Evolutionary conservation across 2,329 filamentous ascomycete species (phyloP), one percentile per base, ranked within the genome.

Genomic region (Talaromyces piceae): DNA sequence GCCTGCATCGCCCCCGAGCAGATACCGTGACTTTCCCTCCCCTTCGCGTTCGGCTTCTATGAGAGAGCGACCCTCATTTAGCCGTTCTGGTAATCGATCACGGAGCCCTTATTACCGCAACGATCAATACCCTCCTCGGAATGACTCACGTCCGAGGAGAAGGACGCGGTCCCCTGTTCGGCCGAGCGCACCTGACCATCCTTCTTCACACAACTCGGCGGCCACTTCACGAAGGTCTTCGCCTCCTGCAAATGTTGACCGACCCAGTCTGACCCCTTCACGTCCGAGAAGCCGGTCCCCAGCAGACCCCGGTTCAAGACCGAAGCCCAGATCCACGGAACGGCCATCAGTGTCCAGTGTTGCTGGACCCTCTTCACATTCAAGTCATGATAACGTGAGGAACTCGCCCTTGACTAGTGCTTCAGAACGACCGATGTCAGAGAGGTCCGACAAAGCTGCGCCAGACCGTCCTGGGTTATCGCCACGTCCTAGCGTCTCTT

Each of bases 191-290:
- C 75, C 75, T 28, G 74, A 73, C 33, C 73, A 77, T 47, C 71
- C 73, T 39, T 80, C 77, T 20, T 77, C 73, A 20, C 68, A 75
- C 51, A 77, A 75, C 33, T 84, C 82, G 7, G 75, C 68, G 18
- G 66, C 74, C 18, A 81, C 78, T 26, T 84, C 82, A 20, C 76
- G 80, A 51, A 74, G 80, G 45, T 83, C 82, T 7, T 84, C 82
- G 5, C 82, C 82, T 13, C 77, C 72, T 23, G 66, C 77, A 12
- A 78, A 81, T 58, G 73, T 75, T 13, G 82, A 80, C 56, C 51
- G 51, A 6, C 51, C 49, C 9, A 47, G 59, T 37, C 61, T 63
- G 7, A 66, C 67, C 13, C 68, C 70, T 28, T 63, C 67, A 9
- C 71, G 69, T 6, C 49, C 41, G 27, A 28, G 33, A 25, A 53